Base-by-base conservation (phyloP, 1,139 yeast genomes). In the Diutina ranongensis region DNA sequence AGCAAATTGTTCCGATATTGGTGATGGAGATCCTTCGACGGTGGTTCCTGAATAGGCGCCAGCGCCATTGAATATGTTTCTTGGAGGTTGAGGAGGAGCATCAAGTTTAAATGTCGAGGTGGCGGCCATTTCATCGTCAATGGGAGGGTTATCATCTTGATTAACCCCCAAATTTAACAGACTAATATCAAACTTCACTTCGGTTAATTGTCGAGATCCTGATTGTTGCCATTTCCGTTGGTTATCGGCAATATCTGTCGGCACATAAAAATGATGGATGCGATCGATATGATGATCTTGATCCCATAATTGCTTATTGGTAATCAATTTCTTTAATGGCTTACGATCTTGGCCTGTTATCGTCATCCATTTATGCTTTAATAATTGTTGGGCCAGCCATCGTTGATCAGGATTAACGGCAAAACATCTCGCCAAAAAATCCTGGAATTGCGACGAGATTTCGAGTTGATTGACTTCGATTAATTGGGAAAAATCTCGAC, bases 391-490 rank as follows among this genome's bases (percentile, higher is more conserved):
- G 0, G 94, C 86, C 15, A 76, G 64, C 3, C 76, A 77, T 46
- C 96, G 67, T 20, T 65, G 59, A 19, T 60, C 59, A 0, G 94
- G 87, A 49, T 76, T 76, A 52, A 81, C 77, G 27, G 72, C 67
- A 50, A 87, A 70, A 55, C 95, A 87, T 42, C 65, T 65, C n/a
- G 59, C 56, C 9, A 84, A 72, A 58, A 87, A 87, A 49, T 82
- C 83, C 49, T 71, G 75, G 51, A 69, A 61, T 1, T 44, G 40
- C 3, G 45, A 38, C 1, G 67, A 44, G 45, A 64, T 56, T 1
- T 53, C 56, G 45, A 66, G 48, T 1, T 55, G 49, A 7, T 54
- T 54, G 35, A 68, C 52, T 9, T 60, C 65, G 35, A 68, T 63
- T 28, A 71, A 51, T 2, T 57, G 55, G 7, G 56, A 44, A 47